Evolutionary conservation across 371 early-diverging fungal species (phyloP).

Genomic region (Rhizopus sp.): DNA sequence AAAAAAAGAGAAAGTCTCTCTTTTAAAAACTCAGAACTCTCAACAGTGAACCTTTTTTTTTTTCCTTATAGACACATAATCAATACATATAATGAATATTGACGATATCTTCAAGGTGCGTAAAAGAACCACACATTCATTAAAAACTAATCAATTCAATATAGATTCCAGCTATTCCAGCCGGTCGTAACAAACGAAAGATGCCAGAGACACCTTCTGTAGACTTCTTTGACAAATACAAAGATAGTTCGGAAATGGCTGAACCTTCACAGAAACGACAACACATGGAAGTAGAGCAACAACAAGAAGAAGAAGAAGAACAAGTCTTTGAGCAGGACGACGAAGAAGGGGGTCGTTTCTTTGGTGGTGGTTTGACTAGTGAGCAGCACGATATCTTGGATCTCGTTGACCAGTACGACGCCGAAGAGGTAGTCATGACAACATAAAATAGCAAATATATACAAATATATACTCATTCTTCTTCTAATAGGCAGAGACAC

Average conservation of each 20-base stretch:
- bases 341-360: slow-evolving; percentile 75
- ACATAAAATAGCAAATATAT: background rate
- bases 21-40: too few species aligned
- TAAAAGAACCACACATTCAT: background rate
- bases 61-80: background rate
- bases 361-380: slow-evolving; percentile 82
- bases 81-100: slow-evolving; percentile 60
- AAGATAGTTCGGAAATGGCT: slow-evolving; percentile 23
- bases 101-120: slow-evolving; percentile 72
- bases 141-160: background rate
- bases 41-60: slow-evolving; percentile 1
- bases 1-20: slow-evolving; percentile 2
- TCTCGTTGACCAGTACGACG: slow-evolving; percentile 84
- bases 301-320: slow-evolving; percentile 21
- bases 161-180: slow-evolving; percentile 61
- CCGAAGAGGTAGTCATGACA: slow-evolving; percentile 55
- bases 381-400: slow-evolving; percentile 78
- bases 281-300: slow-evolving; percentile 25
- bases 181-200: slow-evolving; percentile 63
- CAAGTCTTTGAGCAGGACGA: slow-evolving; percentile 16
- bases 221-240: slow-evolving; percentile 50
- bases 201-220: slow-evolving; percentile 55
- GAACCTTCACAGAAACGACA: slow-evolving; percentile 26
- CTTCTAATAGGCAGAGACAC: slow-evolving; percentile 44
- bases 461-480: background rate